Percentiles rank a stretch among this genome's conserved stretches.
Evolutionary conservation across 345 rosid species (phyloP).

Genomic region (Nephelium lappaceum): DNA sequence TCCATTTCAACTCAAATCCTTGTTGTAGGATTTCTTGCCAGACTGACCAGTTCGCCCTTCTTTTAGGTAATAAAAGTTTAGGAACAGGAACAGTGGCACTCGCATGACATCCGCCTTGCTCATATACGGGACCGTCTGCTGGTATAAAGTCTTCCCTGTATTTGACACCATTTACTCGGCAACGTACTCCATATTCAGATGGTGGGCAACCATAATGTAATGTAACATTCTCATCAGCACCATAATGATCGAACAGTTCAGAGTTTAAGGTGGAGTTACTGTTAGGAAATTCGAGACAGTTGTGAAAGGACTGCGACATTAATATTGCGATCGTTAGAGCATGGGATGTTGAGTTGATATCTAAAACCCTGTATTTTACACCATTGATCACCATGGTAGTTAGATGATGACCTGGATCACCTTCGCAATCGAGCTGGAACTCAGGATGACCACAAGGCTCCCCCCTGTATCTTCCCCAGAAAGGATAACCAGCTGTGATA

Average conservation of each 20-base stretch:
- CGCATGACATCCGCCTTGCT: background rate
- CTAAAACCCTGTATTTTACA: constrained; percentile 34
- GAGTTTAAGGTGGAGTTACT: constrained; percentile 15
- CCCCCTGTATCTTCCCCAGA: constrained; percentile 30
- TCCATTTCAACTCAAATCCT: constrained; percentile 42
- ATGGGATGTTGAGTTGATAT: background rate
- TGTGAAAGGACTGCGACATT: no score
- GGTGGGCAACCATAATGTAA: constrained; percentile 28
- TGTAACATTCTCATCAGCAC: constrained; percentile 18
- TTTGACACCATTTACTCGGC: background rate
- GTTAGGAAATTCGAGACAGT: no score
- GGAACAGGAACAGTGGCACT: constrained; percentile 17
- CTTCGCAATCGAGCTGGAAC: constrained; percentile 34
- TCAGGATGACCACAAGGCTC: constrained; percentile 40
- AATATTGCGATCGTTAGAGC: constrained; percentile 25
- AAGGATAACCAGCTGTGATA: constrained; percentile 37
- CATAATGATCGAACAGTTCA: background rate
- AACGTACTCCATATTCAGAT: background rate
- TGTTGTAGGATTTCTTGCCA: constrained; percentile 1
- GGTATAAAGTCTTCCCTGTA: background rate
- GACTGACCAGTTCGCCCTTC: no score
- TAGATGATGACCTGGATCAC: rapidly evolving
- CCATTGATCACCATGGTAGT: constrained; percentile 17
- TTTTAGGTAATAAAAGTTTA: background rate
- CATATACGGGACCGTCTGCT: background rate